A percentile compares a stretch with the other conserved stretches of the same genome.
These are phyloP conservation scores for Botrytis elliptica DNA, from an alignment of 2,329 filamentous ascomycete genomes.

Conservation along the genomic window DNA sequence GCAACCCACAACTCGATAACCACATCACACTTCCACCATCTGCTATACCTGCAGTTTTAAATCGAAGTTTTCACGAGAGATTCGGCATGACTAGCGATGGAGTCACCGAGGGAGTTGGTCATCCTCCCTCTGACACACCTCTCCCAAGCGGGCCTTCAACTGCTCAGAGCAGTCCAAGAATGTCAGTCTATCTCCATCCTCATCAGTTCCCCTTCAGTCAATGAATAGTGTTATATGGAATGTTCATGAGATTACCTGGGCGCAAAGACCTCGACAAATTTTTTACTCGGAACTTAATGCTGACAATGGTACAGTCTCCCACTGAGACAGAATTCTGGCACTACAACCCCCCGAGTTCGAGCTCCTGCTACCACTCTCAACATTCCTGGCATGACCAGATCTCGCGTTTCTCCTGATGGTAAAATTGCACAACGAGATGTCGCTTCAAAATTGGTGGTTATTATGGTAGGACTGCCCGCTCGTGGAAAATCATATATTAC, in stretches of 20 bases:
- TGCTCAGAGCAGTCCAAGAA: slow-evolving; percentile 37
- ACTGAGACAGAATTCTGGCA: slow-evolving; percentile 70
- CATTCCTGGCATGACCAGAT: slow-evolving; percentile 94
- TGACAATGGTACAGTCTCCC: slow-evolving; percentile 53
- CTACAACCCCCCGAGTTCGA: slow-evolving; percentile 73
- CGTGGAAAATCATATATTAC: slow-evolving; percentile 98
- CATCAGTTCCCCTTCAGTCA: no score
- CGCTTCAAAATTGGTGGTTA: slow-evolving; percentile 91
- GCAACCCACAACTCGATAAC: slow-evolving; percentile 15
- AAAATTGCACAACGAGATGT: slow-evolving; percentile 92
- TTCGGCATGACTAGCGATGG: slow-evolving; percentile 20
- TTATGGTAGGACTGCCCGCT: slow-evolving; percentile 96
- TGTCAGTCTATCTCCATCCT: slow-evolving; percentile 32
- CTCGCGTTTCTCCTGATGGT: slow-evolving; percentile 91
- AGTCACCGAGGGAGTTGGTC: slow-evolving; percentile 21
- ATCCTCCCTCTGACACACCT: slow-evolving; percentile 30
- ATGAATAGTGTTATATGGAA: neutral
- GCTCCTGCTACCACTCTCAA: slow-evolving; percentile 91
- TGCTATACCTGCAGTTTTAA: neutral
- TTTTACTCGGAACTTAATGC: neutral
- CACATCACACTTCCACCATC: slow-evolving; percentile 13
- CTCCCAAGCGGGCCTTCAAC: slow-evolving; percentile 33
- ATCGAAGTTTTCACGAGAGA: neutral
- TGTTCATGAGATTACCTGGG: neutral
- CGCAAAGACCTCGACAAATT: slow-evolving; percentile 5